phyloP scores from a whole-genome alignment of 345 rosid species.

The Eucalyptus sp. region DNA sequence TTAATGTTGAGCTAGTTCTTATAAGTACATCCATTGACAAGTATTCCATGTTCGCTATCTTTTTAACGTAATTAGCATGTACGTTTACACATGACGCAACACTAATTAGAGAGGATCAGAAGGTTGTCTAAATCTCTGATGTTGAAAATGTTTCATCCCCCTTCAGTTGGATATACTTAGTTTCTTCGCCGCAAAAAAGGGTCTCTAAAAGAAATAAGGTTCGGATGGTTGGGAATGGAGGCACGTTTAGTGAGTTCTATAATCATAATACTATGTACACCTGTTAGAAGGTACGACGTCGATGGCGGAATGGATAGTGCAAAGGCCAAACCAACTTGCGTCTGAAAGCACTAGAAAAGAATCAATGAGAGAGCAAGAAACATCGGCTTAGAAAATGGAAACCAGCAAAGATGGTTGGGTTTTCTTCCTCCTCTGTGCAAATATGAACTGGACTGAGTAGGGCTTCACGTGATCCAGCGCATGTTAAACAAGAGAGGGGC shows the following conservation, averaged over 20 bases:
- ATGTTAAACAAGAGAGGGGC: neutral
- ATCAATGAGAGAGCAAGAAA: neutral
- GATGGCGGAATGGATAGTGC: neutral
- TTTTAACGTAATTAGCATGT: neutral
- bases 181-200: neutral
- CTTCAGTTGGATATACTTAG: neutral
- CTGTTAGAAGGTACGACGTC: neutral
- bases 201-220: neutral
- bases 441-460: neutral
- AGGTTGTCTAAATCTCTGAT: neutral
- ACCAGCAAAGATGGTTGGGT: neutral
- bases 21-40: neutral
- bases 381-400: neutral
- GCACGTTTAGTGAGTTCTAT: neutral
- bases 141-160: neutral
- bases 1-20: neutral
- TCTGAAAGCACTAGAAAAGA: neutral
- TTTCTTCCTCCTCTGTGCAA: neutral
- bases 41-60: neutral
- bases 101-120: neutral
- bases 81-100: neutral
- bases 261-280: neutral
- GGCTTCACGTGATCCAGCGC: constrained; percentile 7
- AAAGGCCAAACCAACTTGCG: neutral
- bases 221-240: neutral